These are phyloP conservation scores for Periconia digitata DNA, from an alignment of 2,329 filamentous ascomycete genomes.

Conservation along the genomic window DNA sequence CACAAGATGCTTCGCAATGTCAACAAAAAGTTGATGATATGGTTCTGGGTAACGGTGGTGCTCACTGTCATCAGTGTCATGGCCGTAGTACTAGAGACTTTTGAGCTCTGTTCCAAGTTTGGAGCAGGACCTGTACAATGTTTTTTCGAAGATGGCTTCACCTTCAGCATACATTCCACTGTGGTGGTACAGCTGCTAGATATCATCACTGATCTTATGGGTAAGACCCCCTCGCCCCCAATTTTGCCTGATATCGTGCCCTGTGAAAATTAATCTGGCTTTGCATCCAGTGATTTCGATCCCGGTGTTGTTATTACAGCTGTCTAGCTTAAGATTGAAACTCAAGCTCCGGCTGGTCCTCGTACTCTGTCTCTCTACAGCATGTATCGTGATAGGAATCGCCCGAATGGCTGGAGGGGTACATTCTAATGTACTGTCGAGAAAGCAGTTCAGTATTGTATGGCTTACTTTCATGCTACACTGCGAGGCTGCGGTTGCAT, in stretches of 20 bases:
- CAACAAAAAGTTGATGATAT: constrained; percentile 8
- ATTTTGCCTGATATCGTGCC: too few species aligned
- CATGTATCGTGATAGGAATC: constrained; percentile 13
- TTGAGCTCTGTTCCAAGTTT: constrained; percentile 9
- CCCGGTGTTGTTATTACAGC: constrained; percentile 8
- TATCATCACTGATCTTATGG: constrained; percentile 15
- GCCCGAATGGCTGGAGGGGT: constrained; percentile 11
- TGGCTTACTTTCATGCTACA: constrained; percentile 16
- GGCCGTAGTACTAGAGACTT: constrained; percentile 8
- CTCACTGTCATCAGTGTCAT: constrained; percentile 3
- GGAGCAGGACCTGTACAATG: constrained; percentile 7
- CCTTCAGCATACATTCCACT: constrained; percentile 7
- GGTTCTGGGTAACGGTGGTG: constrained; percentile 12
- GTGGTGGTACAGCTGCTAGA: constrained; percentile 11
- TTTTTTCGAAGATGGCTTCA: constrained; percentile 6
- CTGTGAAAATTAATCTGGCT: background rate
- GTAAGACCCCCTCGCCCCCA: background rate
- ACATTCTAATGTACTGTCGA: constrained; percentile 5
- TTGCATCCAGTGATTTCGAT: constrained; percentile 9
- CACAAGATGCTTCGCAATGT: constrained; percentile 11
- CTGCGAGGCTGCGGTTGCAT: constrained; percentile 14
- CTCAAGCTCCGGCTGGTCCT: constrained; percentile 11
- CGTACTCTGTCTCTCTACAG: constrained; percentile 11
- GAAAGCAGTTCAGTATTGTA: constrained; percentile 4
- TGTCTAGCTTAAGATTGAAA: constrained; percentile 8